These are phyloP conservation scores for Podaxis sp. DNA, from an alignment of 768 basidiomycete genomes.

Conservation along the genomic window DNA sequence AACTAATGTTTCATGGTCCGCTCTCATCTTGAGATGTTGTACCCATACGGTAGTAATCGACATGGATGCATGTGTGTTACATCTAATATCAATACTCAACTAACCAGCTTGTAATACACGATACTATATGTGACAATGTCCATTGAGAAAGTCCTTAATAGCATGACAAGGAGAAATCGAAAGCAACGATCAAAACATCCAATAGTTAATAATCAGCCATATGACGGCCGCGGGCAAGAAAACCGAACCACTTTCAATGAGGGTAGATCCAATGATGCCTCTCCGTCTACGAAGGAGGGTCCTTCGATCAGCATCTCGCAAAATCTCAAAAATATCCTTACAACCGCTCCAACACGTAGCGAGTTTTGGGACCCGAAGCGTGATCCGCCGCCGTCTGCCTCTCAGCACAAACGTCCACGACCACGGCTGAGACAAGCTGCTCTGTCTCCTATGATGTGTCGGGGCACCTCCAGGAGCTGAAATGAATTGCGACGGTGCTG, in stretches of 20 bases:
- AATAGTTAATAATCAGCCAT: constrained; percentile 18
- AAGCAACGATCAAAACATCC: background rate
- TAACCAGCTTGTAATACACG: background rate
- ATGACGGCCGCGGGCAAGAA: constrained; percentile 17
- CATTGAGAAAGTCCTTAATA: background rate
- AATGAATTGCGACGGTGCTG: constrained; percentile 32
- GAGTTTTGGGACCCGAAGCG: constrained; percentile 39
- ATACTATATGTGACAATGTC: background rate
- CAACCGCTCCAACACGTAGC: constrained; percentile 26
- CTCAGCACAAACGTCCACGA: constrained; percentile 56
- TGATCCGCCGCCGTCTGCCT: constrained; percentile 56
- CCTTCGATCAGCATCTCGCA: constrained; percentile 18
- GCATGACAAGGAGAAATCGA: background rate
- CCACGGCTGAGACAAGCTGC: constrained; percentile 31
- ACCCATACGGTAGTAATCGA: background rate
- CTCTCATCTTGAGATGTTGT: background rate
- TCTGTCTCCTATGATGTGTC: constrained; percentile 17
- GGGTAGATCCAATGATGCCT: constrained; percentile 33
- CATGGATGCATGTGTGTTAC: background rate
- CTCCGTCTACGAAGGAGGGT: constrained; percentile 22
- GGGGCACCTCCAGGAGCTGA: constrained; percentile 33
- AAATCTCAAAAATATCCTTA: constrained; percentile 18
- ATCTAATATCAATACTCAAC: background rate
- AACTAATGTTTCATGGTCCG: background rate
- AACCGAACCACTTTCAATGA: constrained; percentile 15